Evolutionary conservation across 169 alveolate genomes (phyloP), one percentile per base, ranked within the genome.

Genomic region (Cryptosporidium meleagridis): DNA sequence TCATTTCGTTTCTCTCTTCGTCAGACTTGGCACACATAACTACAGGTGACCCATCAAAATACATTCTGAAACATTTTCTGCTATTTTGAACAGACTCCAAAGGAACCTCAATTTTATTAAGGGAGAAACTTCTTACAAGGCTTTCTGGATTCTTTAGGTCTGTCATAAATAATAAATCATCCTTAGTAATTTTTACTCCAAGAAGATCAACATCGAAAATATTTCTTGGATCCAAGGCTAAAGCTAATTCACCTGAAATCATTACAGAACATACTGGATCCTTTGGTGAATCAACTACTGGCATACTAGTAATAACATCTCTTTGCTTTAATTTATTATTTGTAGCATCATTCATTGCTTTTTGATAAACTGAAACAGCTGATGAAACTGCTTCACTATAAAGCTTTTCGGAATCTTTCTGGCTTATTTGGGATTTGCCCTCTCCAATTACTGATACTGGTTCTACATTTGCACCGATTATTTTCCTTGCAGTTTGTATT

Each of bases 21-120:
- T 80, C 89, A 18, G 89, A 80, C 70, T 80, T 80, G 18, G 89
- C 89, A 39, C 89, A 80, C 80, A 80, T 80, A 16, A 80, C 89
- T 33, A 80, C 62, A 7, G 89, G 89, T 9, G 55, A 37, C 7
- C 80, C 75, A 12, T 80, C 89, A 18, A 61, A 80, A 44, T 80
- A 80, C 89, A 80, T 80, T 80, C 89, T 80, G 26, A 80, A 80
- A 65, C 89, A 80, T 45, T 80, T 80, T 62, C 89, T 80, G 31
- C 89, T 80, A 59, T 80, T 80, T 80, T 80, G 89, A 18, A 80
- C 75, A 6, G 89, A 80, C 8, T 80, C 89, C 68, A 80, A 39
- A 18, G 89, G 89, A 26, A 67, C 89, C 37, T 80, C 89, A 45
- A 80, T 80, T 44, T 80, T 80, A n/a, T 65, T 41, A 18, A 80